Conservation (phyloP, 1,284 basidiomycete genomes). For the Trametes sp. region DNA sequence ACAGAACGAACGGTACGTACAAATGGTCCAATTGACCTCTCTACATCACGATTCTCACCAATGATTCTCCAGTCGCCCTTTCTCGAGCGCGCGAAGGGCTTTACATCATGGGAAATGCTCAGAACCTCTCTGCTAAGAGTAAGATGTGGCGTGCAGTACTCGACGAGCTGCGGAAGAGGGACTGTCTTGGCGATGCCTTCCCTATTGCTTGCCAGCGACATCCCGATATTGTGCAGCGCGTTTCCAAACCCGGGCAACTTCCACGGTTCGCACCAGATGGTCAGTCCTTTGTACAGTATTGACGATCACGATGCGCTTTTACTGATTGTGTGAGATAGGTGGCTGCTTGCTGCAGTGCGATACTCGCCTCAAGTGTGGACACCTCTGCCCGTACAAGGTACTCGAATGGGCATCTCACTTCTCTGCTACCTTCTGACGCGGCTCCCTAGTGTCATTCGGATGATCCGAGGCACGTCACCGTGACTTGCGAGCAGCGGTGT, state of each 20-base stretch:
- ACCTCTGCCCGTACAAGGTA: slow-evolving; percentile 71
- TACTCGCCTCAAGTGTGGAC: slow-evolving; percentile 70
- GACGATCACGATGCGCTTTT: neutral
- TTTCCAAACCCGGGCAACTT: slow-evolving; percentile 63
- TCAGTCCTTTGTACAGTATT: slow-evolving; percentile 5
- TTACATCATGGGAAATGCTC: slow-evolving; percentile 74
- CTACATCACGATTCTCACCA: too few species aligned
- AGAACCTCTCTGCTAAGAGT: slow-evolving; percentile 51
- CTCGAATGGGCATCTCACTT: neutral
- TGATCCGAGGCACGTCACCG: slow-evolving; percentile 58
- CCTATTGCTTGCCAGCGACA: slow-evolving; percentile 69
- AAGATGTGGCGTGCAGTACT: slow-evolving; percentile 69
- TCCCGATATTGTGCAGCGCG: slow-evolving; percentile 47
- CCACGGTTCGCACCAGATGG: slow-evolving; percentile 58
- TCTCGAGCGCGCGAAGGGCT: slow-evolving; percentile 77
- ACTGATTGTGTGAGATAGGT: slow-evolving; percentile 43
- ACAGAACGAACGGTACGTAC: slow-evolving; percentile 57
- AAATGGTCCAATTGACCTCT: too few species aligned
- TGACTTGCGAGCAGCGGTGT: slow-evolving; percentile 62
- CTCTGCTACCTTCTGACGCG: neutral
- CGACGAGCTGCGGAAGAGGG: slow-evolving; percentile 57
- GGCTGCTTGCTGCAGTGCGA: slow-evolving; percentile 70
- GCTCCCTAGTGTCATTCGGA: slow-evolving; percentile 69
- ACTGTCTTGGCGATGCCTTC: slow-evolving; percentile 58
- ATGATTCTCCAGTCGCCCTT: slow-evolving; percentile 61